Evolutionary conservation across 495 filamentous ascomycete genomes (phyloP).

Genomic region (Lentithecium fluviatile): DNA sequence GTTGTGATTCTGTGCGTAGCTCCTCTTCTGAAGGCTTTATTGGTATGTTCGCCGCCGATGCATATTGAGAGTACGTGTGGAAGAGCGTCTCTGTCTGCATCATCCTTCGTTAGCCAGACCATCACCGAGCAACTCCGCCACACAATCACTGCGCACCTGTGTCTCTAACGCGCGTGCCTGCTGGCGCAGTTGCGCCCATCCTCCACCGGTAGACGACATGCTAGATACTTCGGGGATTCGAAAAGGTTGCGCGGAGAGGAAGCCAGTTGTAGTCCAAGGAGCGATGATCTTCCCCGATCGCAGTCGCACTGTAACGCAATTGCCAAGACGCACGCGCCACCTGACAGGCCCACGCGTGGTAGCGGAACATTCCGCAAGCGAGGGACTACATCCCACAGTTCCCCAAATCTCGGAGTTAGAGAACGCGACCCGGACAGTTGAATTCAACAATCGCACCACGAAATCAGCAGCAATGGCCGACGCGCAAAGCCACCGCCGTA

Average conservation of each 20-base stretch:
- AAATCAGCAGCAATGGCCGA: no score
- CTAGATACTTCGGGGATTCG: not conserved
- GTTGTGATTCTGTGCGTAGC: conserved; percentile 68
- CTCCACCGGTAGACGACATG: conserved; percentile 78
- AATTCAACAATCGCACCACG: no score
- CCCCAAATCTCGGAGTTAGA: conserved; percentile 1
- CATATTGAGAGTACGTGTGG: conserved; percentile 93
- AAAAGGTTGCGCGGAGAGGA: not conserved
- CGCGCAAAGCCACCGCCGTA: no score
- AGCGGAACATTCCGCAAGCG: conserved; percentile 15
- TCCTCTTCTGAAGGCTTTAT: conserved; percentile 85
- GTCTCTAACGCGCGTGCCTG: conserved; percentile 88
- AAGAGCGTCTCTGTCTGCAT: conserved; percentile 85
- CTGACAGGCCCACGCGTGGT: not conserved
- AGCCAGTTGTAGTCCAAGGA: not conserved
- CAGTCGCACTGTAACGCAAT: conserved; percentile 2
- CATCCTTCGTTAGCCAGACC: conserved; percentile 25
- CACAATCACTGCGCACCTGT: conserved; percentile 60
- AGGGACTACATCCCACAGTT: conserved; percentile 12
- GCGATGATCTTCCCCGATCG: not conserved
- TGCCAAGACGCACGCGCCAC: conserved; percentile 15
- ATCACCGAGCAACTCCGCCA: conserved; percentile 8
- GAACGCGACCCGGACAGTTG: no score
- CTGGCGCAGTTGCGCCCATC: conserved; percentile 94
- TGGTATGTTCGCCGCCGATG: conserved; percentile 75